Conservation (phyloP, 257 asterid genomes). For the Primulina tabacum region DNA sequence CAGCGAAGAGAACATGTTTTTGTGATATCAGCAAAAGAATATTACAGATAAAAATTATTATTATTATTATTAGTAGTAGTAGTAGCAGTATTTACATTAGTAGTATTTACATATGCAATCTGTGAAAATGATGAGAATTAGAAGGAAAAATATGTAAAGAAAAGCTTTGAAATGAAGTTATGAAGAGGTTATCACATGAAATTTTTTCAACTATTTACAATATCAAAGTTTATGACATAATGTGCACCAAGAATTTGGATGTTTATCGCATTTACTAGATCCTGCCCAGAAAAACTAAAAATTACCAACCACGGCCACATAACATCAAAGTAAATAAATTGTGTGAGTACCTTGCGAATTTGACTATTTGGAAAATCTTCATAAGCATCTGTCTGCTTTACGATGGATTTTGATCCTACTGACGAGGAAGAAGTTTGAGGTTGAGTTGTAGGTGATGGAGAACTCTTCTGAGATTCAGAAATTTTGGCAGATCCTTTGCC, state of each 20-base stretch:
- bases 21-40: slow-evolving; percentile 14
- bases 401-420: slow-evolving; percentile 44
- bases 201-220: no score
- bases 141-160: slow-evolving; percentile 6
- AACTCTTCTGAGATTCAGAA: slow-evolving; percentile 37
- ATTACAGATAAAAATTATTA: slow-evolving; percentile 19
- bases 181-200: slow-evolving; percentile 5
- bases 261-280: slow-evolving; percentile 6
- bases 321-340: slow-evolving; percentile 16
- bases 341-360: slow-evolving; percentile 78
- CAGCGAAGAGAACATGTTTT: slow-evolving; percentile 10
- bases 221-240: background rate
- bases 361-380: slow-evolving; percentile 89
- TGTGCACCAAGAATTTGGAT: slow-evolving; percentile 17
- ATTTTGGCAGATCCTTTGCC: slow-evolving; percentile 60
- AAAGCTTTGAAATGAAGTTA: slow-evolving; percentile 2
- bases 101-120: background rate
- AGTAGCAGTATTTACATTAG: background rate
- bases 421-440: slow-evolving; percentile 42
- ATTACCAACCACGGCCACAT: slow-evolving; percentile 3
- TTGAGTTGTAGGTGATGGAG: slow-evolving; percentile 40
- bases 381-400: slow-evolving; percentile 52
- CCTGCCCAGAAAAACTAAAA: background rate
- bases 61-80: slow-evolving; percentile 1
- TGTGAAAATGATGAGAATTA: background rate